Conservation (phyloP, 345 rosid genomes). For the Eucalyptus virginea region DNA sequence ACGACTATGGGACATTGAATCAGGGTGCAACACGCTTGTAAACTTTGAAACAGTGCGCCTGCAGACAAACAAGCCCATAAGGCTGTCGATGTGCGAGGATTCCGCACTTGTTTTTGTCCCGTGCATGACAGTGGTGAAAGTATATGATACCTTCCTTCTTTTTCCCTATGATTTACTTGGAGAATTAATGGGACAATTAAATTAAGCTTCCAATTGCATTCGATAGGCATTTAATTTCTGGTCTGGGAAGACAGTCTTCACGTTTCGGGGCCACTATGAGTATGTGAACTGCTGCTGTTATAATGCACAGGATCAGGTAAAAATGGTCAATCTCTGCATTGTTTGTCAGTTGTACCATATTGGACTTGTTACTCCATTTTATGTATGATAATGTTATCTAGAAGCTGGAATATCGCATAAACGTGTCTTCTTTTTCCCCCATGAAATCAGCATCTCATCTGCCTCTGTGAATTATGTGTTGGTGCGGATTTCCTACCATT, state of each 20-base stretch:
- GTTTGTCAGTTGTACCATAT: background rate
- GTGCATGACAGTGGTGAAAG: conserved; percentile 78
- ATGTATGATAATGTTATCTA: background rate
- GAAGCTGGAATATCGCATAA: background rate
- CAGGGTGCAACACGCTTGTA: conserved; percentile 89
- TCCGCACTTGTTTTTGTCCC: conserved; percentile 74
- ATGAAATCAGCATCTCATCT: background rate
- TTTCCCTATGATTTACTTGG: background rate
- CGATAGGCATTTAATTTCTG: conserved; percentile 72
- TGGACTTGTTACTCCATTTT: background rate
- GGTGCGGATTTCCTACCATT: background rate
- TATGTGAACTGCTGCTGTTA: conserved; percentile 72
- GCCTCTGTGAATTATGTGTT: background rate
- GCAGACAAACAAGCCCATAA: conserved; percentile 66
- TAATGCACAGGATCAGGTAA: conserved; percentile 75
- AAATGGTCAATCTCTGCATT: background rate
- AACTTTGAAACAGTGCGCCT: conserved; percentile 82
- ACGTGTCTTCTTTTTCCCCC: background rate
- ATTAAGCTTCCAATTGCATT: background rate
- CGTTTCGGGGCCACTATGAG: conserved; percentile 84
- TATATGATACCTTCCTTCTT: background rate
- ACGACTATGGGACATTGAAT: conserved; percentile 86
- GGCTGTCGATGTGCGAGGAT: conserved; percentile 54
- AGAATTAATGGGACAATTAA: background rate
- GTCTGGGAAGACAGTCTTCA: conserved; percentile 52